Conservation (phyloP, 2,329 filamentous ascomycete genomes). For the Huntiella savannae region DNA sequence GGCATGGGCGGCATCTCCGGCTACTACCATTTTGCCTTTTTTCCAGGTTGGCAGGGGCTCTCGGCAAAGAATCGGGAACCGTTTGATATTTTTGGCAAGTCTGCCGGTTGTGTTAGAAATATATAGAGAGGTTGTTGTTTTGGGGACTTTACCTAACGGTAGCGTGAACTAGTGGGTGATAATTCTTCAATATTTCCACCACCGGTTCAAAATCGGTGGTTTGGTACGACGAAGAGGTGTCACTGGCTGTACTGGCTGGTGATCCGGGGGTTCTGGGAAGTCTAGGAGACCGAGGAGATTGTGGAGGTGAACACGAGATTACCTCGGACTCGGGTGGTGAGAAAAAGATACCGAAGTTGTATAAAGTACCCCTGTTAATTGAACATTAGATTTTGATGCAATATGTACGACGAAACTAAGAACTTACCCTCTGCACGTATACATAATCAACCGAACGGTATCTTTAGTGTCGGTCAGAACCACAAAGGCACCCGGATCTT, state of each 20-base stretch:
- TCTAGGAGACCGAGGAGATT: too few relatives aligned
- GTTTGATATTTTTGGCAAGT: slow-evolving; percentile 19
- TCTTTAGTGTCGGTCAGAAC: slow-evolving; percentile 13
- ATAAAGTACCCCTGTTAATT: slow-evolving; percentile 16
- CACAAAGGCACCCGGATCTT: slow-evolving; percentile 12
- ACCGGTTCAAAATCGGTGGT: slow-evolving; percentile 10
- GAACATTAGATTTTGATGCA: not conserved
- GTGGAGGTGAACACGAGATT: not conserved
- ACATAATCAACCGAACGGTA: slow-evolving; percentile 16
- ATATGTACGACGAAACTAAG: too few relatives aligned
- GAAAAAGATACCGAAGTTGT: slow-evolving; percentile 20
- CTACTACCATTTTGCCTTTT: slow-evolving; percentile 17
- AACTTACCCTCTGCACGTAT: slow-evolving; percentile 18
- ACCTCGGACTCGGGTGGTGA: slow-evolving; percentile 4
- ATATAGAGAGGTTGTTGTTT: not conserved
- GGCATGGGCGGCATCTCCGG: slow-evolving; percentile 22
- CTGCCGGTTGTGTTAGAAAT: slow-evolving; percentile 11
- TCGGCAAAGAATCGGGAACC: slow-evolving; percentile 20
- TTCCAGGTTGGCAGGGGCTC: slow-evolving; percentile 18
- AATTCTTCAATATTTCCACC: slow-evolving; percentile 10
- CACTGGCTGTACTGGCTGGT: not conserved
- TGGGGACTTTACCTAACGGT: not conserved
- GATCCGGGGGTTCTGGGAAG: too few relatives aligned
- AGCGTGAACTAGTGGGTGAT: slow-evolving; percentile 12
- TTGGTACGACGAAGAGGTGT: not conserved